Evolutionary conservation across 2,329 filamentous ascomycete genomes (phyloP).

Genomic region (Ascochyta lentis): DNA sequence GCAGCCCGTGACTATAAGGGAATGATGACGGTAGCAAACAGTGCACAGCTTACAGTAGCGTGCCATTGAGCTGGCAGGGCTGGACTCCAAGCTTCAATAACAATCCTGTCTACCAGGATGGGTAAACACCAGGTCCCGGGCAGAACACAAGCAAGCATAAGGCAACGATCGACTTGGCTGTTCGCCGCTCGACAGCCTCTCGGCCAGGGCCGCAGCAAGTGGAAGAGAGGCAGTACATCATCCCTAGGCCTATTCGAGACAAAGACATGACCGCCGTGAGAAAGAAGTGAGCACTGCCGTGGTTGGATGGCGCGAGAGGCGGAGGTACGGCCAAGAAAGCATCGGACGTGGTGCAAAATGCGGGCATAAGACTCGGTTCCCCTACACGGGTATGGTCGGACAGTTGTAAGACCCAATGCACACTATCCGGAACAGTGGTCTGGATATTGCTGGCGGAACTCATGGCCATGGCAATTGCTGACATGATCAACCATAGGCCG

Average conservation of each 20-base stretch:
- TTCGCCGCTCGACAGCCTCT: constrained; percentile 21
- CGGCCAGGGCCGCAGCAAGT: constrained; percentile 24
- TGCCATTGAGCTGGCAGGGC: constrained; percentile 35
- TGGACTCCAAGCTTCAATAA: constrained; percentile 33
- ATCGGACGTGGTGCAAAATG: constrained; percentile 26
- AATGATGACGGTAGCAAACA: constrained; percentile 24
- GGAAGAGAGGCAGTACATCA: constrained; percentile 21
- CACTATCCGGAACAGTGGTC: constrained; percentile 25
- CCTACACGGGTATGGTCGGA: constrained; percentile 26
- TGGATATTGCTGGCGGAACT: constrained; percentile 26
- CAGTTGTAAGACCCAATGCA: constrained; percentile 20
- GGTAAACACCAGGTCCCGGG: constrained; percentile 30
- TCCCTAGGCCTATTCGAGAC: constrained; percentile 29
- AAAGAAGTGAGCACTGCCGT: constrained; percentile 27
- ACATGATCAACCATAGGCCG: constrained; percentile 30
- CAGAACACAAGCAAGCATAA: constrained; percentile 34
- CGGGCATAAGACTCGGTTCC: constrained; percentile 33
- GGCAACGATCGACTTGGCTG: constrained; percentile 19
- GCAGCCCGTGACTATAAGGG: constrained; percentile 39
- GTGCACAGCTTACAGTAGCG: constrained; percentile 31
- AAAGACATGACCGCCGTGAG: constrained; percentile 27
- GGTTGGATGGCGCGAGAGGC: constrained; percentile 31
- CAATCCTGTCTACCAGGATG: constrained; percentile 35
- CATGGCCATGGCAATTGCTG: constrained; percentile 33
- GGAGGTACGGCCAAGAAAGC: constrained; percentile 24